Base-by-base conservation (phyloP, 2,329 filamentous ascomycete species). In the Sporothrix pseudoabietina region DNA sequence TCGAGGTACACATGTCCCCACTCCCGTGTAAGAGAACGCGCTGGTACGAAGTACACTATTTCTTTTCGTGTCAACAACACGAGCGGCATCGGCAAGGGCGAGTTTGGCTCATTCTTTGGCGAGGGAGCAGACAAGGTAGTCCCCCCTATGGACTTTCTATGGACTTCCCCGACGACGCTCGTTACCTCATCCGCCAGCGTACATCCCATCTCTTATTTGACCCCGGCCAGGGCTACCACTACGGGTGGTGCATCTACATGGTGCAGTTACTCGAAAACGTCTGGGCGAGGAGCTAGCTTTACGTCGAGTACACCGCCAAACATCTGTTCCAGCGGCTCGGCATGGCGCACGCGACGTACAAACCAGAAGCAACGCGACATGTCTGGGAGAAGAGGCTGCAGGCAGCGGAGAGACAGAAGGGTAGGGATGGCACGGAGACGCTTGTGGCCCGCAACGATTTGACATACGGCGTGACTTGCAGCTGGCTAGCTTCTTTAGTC, bases 381-480 rank as follows among this genome's bases (percentile, higher is more conserved):
- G 69, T 72, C 30, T 74, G 69, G 69, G 70, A 26, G 19, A 69
- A 69, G 16, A 69, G 73, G 14, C 61, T 74, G 44, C 72, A 74
- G 63, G 69, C 61, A 44, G 70, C 74, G n/a, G 74, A 72, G 70
- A 69, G 66, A 8, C 47, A 30, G 32, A 44, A n/a, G 3, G 74
- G 63, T n/a, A 44, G 10, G 1, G 39, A 41, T 3, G 39, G 39
- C 39, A 41, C 6, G 10, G 39, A 41, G 39, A 3, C 19, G 41
- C 70, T 75, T 4, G 44, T 72, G 39, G 39, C 70, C 41, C 22
- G 57, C 26, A 69, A 74, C 54, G 73, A 55, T 3, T 19, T 26
- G n/a, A 74, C 73, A 14, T 63, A 72, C 49, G 73, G 73, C 26
- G 16, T 74, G 41, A 74, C 73, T 1, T 74, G 73, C 63, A 72